phyloP scores from a whole-genome alignment of 2,329 filamentous ascomycete species.

The Mariannaea elegans region DNA sequence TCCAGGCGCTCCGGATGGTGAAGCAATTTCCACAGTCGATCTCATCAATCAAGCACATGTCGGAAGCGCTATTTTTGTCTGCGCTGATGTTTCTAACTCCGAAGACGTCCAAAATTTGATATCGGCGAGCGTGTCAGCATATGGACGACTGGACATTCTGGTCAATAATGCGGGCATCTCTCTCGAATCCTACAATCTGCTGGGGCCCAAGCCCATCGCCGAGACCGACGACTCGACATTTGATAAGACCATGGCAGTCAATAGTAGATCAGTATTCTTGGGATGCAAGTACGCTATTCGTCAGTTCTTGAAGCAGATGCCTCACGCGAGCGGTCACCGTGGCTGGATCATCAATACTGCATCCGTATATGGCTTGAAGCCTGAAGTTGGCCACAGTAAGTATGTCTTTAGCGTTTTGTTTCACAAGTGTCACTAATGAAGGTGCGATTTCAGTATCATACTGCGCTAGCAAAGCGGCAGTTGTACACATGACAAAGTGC shows the following conservation, averaged over 20 bases:
- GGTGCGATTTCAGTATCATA: background rate
- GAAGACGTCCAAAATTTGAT: background rate
- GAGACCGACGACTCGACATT: background rate
- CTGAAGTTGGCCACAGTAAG: background rate
- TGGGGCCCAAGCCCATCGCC: background rate
- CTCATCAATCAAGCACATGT: background rate
- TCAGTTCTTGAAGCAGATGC: background rate
- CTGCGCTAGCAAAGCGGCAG: background rate
- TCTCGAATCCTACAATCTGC: background rate
- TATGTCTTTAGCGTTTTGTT: too few species aligned
- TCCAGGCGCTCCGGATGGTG: background rate
- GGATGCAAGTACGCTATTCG: background rate
- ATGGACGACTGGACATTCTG: background rate
- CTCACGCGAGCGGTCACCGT: background rate
- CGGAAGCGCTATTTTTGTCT: background rate
- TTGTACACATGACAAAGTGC: background rate
- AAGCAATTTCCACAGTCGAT: background rate
- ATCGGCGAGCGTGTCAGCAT: background rate
- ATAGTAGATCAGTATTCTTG: background rate
- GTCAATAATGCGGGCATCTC: constrained; percentile 1
- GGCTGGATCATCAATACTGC: constrained; percentile 8
- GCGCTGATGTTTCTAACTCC: background rate
- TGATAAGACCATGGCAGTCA: background rate
- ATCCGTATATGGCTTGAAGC: background rate
- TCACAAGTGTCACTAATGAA: too few species aligned